A percentile compares a stretch with the other conserved stretches of the same genome.
These are phyloP conservation scores for Solanum tarapatanum DNA, from an alignment of 257 asterid species.

Conservation along the genomic window DNA sequence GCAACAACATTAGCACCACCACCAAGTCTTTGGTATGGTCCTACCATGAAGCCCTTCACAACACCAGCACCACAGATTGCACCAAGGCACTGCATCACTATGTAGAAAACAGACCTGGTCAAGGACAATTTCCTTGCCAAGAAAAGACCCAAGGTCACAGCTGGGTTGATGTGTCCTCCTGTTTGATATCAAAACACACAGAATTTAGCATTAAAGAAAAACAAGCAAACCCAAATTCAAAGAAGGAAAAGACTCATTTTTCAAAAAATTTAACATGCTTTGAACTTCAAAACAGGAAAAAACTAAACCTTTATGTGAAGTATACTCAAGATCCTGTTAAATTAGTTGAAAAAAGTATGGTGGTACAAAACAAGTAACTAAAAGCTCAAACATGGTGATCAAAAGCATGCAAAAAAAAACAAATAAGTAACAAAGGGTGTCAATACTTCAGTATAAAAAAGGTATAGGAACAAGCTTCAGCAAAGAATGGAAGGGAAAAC, in stretches of 20 bases:
- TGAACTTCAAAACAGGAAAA: not conserved
- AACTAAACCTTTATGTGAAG: not conserved
- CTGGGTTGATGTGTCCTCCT: conserved; percentile 76
- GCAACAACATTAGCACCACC: conserved; percentile 54
- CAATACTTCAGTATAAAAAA: not conserved
- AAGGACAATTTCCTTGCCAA: conserved; percentile 56
- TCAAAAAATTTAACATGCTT: not conserved
- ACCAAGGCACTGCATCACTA: conserved; percentile 64
- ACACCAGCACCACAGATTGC: conserved; percentile 73
- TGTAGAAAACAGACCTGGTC: conserved; percentile 50
- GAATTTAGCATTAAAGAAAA: not conserved
- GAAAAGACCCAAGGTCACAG: conserved; percentile 59
- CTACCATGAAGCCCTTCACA: conserved; percentile 50
- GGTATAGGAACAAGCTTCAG: not conserved
- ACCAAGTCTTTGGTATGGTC: conserved; percentile 24
- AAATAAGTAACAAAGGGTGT: not conserved
- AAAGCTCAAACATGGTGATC: not conserved
- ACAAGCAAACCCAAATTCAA: not conserved
- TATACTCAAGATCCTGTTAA: not conserved
- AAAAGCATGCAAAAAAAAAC: not conserved
- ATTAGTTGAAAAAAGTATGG: not conserved
- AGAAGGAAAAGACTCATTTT: not conserved
- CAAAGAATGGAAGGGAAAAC: not conserved
- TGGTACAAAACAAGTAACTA: not conserved
- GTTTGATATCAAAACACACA: conserved; percentile 1